Conservation (phyloP, 2,329 filamentous ascomycete genomes). For the Nemania bipapillata region DNA sequence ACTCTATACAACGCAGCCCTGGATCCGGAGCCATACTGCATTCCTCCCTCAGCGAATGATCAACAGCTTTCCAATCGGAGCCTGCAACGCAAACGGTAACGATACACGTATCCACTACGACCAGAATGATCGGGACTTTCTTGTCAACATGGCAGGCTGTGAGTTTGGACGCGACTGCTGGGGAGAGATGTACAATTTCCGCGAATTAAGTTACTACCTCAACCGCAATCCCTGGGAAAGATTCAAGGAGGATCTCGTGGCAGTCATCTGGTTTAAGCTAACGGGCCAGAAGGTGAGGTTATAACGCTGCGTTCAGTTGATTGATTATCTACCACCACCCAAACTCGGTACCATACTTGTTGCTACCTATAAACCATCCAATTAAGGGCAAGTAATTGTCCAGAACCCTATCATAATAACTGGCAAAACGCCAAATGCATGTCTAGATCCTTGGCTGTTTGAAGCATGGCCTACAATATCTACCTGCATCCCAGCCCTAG, state of each 20-base stretch:
- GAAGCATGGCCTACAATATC: neutral
- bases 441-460: neutral
- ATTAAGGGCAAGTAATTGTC: neutral
- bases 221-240: conserved; percentile 85
- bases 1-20: conserved; percentile 89
- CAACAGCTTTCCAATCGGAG: conserved; percentile 92
- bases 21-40: conserved; percentile 86
- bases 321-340: neutral
- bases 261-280: conserved; percentile 70
- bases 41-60: conserved; percentile 92
- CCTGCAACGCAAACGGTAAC: conserved; percentile 81
- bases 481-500: neutral
- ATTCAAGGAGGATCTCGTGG: conserved; percentile 74
- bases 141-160: conserved; percentile 98
- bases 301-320: conserved; percentile 47
- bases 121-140: conserved; percentile 84
- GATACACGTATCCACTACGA: conserved; percentile 86
- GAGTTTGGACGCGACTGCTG: conserved; percentile 97
- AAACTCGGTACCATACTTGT: neutral
- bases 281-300: conserved; percentile 70
- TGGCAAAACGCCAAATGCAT: neutral
- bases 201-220: conserved; percentile 87
- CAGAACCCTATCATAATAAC: neutral
- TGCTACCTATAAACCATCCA: neutral
- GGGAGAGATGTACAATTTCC: conserved; percentile 97